Evolutionary conservation across 768 basidiomycete species (phyloP), one percentile per base, ranked within the genome.

Genomic region (Leccinellum rugosiceps): DNA sequence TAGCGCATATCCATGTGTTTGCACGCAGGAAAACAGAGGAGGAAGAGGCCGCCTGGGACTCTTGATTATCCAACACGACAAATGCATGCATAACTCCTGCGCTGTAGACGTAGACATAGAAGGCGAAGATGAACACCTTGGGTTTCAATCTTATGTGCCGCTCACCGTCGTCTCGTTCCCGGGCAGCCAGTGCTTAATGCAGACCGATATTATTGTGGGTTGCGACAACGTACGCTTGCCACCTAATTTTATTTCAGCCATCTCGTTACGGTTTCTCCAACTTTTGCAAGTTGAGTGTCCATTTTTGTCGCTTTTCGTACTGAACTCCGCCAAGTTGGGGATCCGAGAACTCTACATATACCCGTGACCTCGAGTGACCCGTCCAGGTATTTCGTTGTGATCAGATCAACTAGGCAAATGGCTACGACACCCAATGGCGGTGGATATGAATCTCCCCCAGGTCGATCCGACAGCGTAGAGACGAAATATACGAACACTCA

Each of bases 1-100:
- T 94, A 46, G 88, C 90, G 0, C 92, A 94, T 68, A 81, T 89
- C n/a, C 92, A 94, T 61, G 90, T 94, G 30, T 94, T 94, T 69
- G 91, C 89, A 7, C 78, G 81, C 50, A 79, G 71, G 65, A 87
- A 86, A 59, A 56, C 58, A n/a, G 32, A 34, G 4, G 58, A 65
- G 35, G 69, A 71, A 53, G 62, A 60, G 56, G 55, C 32, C 34
- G 28, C 31, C 23, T 69, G 64, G 69, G 28, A 23, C 53, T 26
- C 43, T 48, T 64, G 54, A 60, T 50, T 9, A 25, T 47, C 47
- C 31, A 35, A 31, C 31, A 23, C 26, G n/a, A 35, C n/a, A 3
- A 28, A 31, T 28, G 8, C 21, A 32, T 46, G 28, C 14, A 26
- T 38, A 45, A 6, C 13, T 19, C 43, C 38, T 38, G 48, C 34